phyloP scores from a whole-genome alignment of 495 filamentous ascomycete species.

The Lasiosphaeria miniovina region DNA sequence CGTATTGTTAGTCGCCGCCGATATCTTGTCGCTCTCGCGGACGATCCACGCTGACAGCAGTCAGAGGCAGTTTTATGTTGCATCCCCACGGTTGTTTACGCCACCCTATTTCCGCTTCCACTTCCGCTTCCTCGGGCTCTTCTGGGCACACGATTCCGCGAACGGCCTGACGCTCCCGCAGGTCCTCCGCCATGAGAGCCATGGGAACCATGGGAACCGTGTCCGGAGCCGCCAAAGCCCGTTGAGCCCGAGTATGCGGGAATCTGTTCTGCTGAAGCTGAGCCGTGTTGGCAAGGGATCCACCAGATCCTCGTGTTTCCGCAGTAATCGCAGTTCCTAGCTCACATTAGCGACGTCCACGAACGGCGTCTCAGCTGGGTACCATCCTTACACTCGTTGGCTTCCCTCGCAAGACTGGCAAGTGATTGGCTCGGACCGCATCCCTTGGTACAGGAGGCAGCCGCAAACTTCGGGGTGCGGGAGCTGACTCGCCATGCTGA shows the following conservation, averaged over 20 bases:
- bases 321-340: slow-evolving; percentile 9
- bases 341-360: not conserved
- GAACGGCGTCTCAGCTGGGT: not conserved
- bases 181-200: not conserved
- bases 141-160: not conserved
- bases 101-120: not conserved
- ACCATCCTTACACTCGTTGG: slow-evolving; percentile 1
- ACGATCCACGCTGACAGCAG: not conserved
- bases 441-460: not conserved
- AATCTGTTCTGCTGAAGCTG: not conserved
- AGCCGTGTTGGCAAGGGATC: slow-evolving; percentile 12
- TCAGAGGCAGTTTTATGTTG: not conserved
- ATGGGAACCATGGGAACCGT: not conserved
- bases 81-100: not conserved
- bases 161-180: not conserved
- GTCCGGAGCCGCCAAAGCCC: not conserved
- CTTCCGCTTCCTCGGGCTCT: not conserved
- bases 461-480: slow-evolving; percentile 2
- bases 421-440: not conserved
- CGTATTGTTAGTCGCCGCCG: not conserved
- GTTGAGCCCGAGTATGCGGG: not conserved
- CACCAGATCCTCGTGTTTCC: not conserved
- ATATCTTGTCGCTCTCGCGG: not conserved
- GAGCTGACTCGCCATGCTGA: slow-evolving; percentile 6
- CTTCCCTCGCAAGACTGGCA: slow-evolving; percentile 1